phyloP scores from a whole-genome alignment of 2,329 filamentous ascomycete genomes.

The Dactylellina sp. region DNA sequence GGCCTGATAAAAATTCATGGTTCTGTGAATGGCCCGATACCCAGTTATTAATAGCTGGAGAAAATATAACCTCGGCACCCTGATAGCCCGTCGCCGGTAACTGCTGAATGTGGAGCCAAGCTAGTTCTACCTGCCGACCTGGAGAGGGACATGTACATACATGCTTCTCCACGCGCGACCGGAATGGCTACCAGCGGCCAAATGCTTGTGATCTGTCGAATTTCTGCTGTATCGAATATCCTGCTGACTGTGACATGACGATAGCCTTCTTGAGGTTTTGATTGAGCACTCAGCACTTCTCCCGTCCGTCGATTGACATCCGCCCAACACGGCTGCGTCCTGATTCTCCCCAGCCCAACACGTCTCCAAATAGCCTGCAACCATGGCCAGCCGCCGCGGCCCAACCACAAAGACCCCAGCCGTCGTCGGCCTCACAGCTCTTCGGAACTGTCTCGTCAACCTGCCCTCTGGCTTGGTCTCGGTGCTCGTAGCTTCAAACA shows the following conservation, averaged over 20 bases:
- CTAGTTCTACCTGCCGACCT: background rate
- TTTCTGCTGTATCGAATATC: conserved; percentile 5
- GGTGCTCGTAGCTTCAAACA: conserved; percentile 87
- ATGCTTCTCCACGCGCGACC: conserved; percentile 25
- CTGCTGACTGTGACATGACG: background rate
- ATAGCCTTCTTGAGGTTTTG: background rate
- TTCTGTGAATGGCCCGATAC: background rate
- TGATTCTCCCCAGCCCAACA: conserved; percentile 20
- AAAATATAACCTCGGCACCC: conserved; percentile 36
- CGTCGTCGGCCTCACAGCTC: conserved; percentile 84
- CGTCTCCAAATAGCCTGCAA: conserved; percentile 3
- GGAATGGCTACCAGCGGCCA: conserved; percentile 40
- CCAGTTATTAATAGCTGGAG: no score
- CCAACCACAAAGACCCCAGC: conserved; percentile 70
- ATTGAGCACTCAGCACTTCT: background rate
- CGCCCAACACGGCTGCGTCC: background rate
- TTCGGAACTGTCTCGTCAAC: conserved; percentile 96
- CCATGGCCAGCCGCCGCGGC: conserved; percentile 50
- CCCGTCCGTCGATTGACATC: background rate
- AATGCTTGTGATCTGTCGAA: background rate
- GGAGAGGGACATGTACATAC: background rate
- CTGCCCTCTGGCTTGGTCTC: conserved; percentile 86
- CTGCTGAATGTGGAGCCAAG: conserved; percentile 41
- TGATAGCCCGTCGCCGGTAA: conserved; percentile 20
- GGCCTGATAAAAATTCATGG: background rate